Base-by-base conservation (phyloP, 2,329 filamentous ascomycete genomes). In the Fusarium hostae region DNA sequence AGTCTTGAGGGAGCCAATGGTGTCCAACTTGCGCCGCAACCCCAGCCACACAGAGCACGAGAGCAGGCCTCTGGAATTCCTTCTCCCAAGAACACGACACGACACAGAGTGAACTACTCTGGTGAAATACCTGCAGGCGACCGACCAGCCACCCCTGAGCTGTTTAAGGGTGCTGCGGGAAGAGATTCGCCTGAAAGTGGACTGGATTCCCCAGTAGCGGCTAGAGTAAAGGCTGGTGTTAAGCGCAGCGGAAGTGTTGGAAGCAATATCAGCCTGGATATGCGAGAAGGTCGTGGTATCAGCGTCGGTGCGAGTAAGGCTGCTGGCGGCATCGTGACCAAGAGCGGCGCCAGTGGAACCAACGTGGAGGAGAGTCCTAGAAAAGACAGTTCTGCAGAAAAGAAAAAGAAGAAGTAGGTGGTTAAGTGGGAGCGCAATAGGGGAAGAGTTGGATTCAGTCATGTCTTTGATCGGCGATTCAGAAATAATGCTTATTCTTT, bases 201-300 rank as follows among this genome's bases (percentile, higher is more conserved):
- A 6, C 35, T 47, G 9, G 67, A 72, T 6, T 73, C 75, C 6
- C 75, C 75, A 12, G 34, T 66, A 26, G 50, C 71, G 18, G 60
- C 48, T 2, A 77, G 60, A 35, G 24, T 58, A 15, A 74, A 73
- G 55, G 52, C 57, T 34, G 56, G 41, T n/a, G 43, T 44, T 20
- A 66, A 57, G 43, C 74, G 79, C 13, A 72, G 79, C 20, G 77
- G 77, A 40, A 77, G 78, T 45, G 62, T 69, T 6, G 76, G 75
- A 9, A 84, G 81, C 66, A 81, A 76, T 50, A 78, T 85, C 20
- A 84, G 82, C 55, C 57, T 84, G 32, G 82, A 82, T n/a, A 80
- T 81, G 66, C 74, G 81, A 13, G 76, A 78, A 11, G 79, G 80
- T 7, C 78, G 80, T 39, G 83, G 82, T 5, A 85, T 85, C 61